Evolutionary conservation across 2,329 filamentous ascomycete species (phyloP), one percentile per base, ranked within the genome.

Genomic region (Diaporthe vaccinii): DNA sequence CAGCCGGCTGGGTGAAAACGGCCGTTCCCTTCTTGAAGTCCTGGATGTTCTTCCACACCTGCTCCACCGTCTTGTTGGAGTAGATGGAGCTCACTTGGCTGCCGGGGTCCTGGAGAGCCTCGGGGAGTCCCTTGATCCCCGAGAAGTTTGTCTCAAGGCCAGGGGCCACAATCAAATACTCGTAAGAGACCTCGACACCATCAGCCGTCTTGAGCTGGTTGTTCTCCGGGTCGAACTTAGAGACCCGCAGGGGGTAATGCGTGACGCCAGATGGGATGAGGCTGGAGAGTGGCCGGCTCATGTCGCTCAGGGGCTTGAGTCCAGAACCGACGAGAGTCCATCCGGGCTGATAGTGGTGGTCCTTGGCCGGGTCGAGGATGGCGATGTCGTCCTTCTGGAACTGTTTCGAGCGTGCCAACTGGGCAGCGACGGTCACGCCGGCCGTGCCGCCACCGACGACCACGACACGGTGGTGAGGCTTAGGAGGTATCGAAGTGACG

Each of bases 271-370:
- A 73, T 3, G 83, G 82, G 59, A 85, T 80, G 1, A 85, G 76
- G 14, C 78, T 76, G 31, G 78, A 78, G 34, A 84, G 76, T 1
- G 82, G 81, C 53, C 77, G 78, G 55, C 79, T 78, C 78, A 82
- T 80, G 3, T 79, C 78, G 12, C 78, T 74, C 39, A 83, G 74
- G 36, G 77, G 72, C 76, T 80, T 83, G 4, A 85, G 78, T 9
- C 83, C 83, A 0, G 82, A 80, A 46, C 83, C 83, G 9, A 84
- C 83, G 10, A 84, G 81, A 12, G 83, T 84, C 83, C 83, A 84
- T 74, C 83, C 83, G 8, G 83, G 82, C 75, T 77, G 76, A 76
- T 84, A 84, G 77, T 84, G 82, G 75, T 84, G 83, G 36, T 77
- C 77, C 68, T 78, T 75, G 25, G 82, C 82, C 31, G 83, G 82